Base-by-base conservation (phyloP, 192 early-diverging fungal species). In the Dimargaris cristalligena region DNA sequence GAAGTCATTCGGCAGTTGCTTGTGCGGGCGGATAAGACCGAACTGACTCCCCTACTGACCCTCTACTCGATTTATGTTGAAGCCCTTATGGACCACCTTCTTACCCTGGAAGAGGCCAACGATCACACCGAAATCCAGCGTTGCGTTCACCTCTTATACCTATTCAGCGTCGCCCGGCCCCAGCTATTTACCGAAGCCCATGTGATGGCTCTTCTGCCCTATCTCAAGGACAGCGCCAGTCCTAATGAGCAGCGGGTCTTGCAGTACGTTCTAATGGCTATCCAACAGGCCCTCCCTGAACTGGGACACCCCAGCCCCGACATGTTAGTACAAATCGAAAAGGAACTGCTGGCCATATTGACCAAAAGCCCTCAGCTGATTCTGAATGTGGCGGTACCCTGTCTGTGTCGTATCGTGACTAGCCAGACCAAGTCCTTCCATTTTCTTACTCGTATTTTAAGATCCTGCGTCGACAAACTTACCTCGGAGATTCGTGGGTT, bases 51-150 rank as follows among this genome's bases (percentile, higher is more conserved):
- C 13, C 70, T 83, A 20, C 38, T 77, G 54, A 66, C 70, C 34
- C 74, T 87, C 18, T 76, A 80, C 25, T 73, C 75, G 30, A 78
- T 74, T 57, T 71, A 89, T 34, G 81, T 89, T 11, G 86, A 91
- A 58, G 81, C 83, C 38, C 69, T 90, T 0, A 74, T 87, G 65
- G 88, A 91, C 31, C 74, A 75, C 47, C 66, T 89, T 34, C 67
- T 89, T 38, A 66, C 64, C 16, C 68, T 82, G 1, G 85, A 91
- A 30, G 85, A 89, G 56, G 58, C 63, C 3, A 60, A 60, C 18
- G 63, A 62, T 46, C 64, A 60, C 20, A 58, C 50, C 29, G 59
- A 58, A 28, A 13, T 56, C 9, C 16, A 14, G 0, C 45, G 52
- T 20, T 67, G 68, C 50, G 51, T 71, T 28, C 52, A 57, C 0